A percentile compares a stretch with the other conserved stretches of the same genome.
These are phyloP conservation scores for Kwoniella shandongensis DNA, from an alignment of 768 basidiomycete genomes.

Conservation along the genomic window DNA sequence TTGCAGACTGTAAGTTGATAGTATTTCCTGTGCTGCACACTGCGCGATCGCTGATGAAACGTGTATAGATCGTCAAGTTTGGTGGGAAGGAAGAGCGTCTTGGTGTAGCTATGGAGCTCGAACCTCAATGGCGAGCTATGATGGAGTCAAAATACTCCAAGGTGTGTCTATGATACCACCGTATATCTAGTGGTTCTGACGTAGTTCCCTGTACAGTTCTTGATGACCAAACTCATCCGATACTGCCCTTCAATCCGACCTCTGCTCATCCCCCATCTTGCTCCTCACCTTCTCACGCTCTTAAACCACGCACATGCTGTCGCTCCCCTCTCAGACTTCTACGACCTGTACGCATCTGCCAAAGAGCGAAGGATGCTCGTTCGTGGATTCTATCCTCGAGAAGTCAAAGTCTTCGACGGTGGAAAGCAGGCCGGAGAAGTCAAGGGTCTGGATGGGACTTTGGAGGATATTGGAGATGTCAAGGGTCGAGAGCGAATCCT, in stretches of 20 bases:
- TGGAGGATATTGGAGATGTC: constrained; percentile 61
- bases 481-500: constrained; percentile 66
- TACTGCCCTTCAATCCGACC: constrained; percentile 67
- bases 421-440: constrained; percentile 40
- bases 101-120: constrained; percentile 77
- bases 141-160: constrained; percentile 89
- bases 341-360: constrained; percentile 80
- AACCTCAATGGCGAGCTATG: constrained; percentile 73
- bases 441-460: constrained; percentile 62
- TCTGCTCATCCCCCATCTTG: constrained; percentile 76
- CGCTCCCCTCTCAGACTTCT: constrained; percentile 79
- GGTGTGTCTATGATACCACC: constrained; percentile 50
- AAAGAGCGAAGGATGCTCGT: constrained; percentile 78
- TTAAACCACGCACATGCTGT: constrained; percentile 83
- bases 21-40: too few relatives aligned
- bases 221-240: constrained; percentile 51
- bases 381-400: constrained; percentile 87
- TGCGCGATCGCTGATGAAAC: constrained; percentile 12
- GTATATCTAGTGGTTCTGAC: not conserved
- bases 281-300: constrained; percentile 70
- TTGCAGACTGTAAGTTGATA: constrained; percentile 59
- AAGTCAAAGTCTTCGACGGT: constrained; percentile 67
- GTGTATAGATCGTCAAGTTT: constrained; percentile 65
- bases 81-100: constrained; percentile 72
- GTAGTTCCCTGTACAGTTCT: constrained; percentile 31